These are phyloP conservation scores for Penicillium glabrum DNA, from an alignment of 2,329 filamentous ascomycete species.

Conservation along the genomic window DNA sequence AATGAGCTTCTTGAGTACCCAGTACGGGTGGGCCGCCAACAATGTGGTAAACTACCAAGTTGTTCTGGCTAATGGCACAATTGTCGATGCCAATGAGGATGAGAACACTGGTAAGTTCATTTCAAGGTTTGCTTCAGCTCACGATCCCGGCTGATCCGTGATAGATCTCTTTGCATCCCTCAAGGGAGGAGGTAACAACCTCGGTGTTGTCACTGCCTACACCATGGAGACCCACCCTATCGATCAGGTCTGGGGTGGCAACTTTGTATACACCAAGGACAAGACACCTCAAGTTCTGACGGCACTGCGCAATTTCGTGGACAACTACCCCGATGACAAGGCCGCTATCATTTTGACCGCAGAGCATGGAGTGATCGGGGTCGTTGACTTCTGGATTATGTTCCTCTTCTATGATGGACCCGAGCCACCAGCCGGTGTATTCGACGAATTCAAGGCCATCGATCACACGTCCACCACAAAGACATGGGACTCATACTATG, in stretches of 20 bases:
- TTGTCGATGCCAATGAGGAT: constrained; percentile 42
- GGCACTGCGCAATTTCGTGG: constrained; percentile 36
- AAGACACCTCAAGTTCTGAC: constrained; percentile 35
- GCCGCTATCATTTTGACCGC: constrained; percentile 61
- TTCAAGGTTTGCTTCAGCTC: neutral
- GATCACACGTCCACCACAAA: constrained; percentile 48
- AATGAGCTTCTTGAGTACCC: constrained; percentile 51
- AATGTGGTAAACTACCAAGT: constrained; percentile 50
- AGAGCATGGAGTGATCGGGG: constrained; percentile 40
- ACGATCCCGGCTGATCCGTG: neutral
- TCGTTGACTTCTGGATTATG: constrained; percentile 58
- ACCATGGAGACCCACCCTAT: constrained; percentile 34
- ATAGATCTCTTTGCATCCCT: constrained; percentile 43
- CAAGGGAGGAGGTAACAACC: constrained; percentile 46
- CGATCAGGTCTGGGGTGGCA: constrained; percentile 50
- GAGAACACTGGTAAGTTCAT: constrained; percentile 30
- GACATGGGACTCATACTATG: constrained; percentile 48
- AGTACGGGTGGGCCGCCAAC: constrained; percentile 52
- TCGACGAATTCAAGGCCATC: constrained; percentile 57
- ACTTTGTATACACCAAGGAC: constrained; percentile 41
- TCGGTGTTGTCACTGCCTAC: constrained; percentile 46
- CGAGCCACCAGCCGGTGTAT: constrained; percentile 52
- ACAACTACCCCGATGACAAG: constrained; percentile 58
- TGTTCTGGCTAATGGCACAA: constrained; percentile 48
- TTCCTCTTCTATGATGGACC: constrained; percentile 65